Percentiles rank a stretch among this genome's conserved stretches.
Conservation (phyloP, 306 rosid species). For the Quercus robur region DNA sequence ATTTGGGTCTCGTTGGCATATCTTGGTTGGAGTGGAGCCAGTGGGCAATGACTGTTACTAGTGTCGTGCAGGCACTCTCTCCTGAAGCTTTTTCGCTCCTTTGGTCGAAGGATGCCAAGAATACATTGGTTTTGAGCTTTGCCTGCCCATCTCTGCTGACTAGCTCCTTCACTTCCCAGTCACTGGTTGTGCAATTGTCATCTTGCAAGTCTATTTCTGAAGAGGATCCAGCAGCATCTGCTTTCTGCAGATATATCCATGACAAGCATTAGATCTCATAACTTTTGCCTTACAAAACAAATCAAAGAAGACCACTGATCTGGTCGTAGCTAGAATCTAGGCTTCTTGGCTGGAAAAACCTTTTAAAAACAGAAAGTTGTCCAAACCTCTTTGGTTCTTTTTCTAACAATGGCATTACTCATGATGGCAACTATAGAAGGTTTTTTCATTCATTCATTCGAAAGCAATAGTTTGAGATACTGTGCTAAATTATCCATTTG, state of each 20-base stretch:
- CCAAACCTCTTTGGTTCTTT: too few species aligned
- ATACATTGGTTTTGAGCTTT: conserved; percentile 58
- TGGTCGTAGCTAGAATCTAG: too few species aligned
- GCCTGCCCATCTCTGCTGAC: conserved; percentile 56
- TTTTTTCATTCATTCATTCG: too few species aligned
- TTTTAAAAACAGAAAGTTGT: too few species aligned
- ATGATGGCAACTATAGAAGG: too few species aligned
- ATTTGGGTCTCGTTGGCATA: conserved; percentile 53
- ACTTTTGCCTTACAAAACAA: too few species aligned
- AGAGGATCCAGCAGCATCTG: conserved; percentile 1
- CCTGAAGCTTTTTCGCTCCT: conserved; percentile 60
- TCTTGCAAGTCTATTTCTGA: conserved; percentile 11
- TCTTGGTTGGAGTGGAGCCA: conserved; percentile 63
- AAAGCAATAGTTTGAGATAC: too few species aligned
- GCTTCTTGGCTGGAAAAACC: too few species aligned
- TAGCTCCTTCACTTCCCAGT: conserved; percentile 49
- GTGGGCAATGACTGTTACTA: conserved; percentile 67
- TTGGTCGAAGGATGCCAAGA: conserved; percentile 76
- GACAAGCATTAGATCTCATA: neutral
- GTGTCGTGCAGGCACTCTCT: conserved; percentile 70
- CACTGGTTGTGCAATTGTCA: neutral
- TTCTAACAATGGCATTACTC: too few species aligned
- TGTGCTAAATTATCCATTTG: too few species aligned
- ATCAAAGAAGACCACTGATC: too few species aligned
- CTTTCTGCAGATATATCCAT: conserved; percentile 29